Base-by-base conservation (phyloP, 495 filamentous ascomycete species). In the Talaromyces liani region DNA sequence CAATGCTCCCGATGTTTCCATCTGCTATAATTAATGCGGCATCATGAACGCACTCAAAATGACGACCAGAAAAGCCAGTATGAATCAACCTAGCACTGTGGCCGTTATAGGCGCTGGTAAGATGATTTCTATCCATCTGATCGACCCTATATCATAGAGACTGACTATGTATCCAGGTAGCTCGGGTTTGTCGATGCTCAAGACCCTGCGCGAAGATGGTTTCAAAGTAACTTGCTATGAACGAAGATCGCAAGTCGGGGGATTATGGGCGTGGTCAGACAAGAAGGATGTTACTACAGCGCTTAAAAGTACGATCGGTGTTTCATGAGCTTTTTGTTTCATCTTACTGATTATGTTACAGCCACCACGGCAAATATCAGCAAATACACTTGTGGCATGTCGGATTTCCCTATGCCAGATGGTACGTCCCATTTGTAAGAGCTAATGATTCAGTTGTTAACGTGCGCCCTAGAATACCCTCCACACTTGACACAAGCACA, bases 121-220 rank as follows among this genome's bases (percentile, higher is more conserved):
- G 54, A 33, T 8, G 22, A 53, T 53, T 53, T 53, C 49, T 53
- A 53, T 24, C 5, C 18, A 24, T 53, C 6, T n/a, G 49, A 53
- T 53, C 49, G 49, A 53, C 49, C 20, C 49, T 22, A 8, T 24
- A 25, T 24, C 18, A 56, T 2, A 4, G 25, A 27, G 27, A 24
- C 54, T 57, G 6, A 57, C 24, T 33, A 8, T 8, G 6, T 57
- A 29, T 57, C 24, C 33, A 57, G 54, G 54, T 33, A 57, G 54
- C 25, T 31, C 54, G 14, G 75, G 75, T 34, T 65, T 74, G 27
- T 67, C 70, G 29, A 72, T 73, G 69, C 68, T 75, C 51, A 73
- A 75, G 67, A 68, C 65, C n/a, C 69, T 75, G n/a, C 68, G 71
- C 39, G 71, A 73, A 41, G 72, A 75, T 65, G 73, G 75, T 34